Conservation (phyloP, 108 stramenopile genomes). For the Nitzschia sp. region DNA sequence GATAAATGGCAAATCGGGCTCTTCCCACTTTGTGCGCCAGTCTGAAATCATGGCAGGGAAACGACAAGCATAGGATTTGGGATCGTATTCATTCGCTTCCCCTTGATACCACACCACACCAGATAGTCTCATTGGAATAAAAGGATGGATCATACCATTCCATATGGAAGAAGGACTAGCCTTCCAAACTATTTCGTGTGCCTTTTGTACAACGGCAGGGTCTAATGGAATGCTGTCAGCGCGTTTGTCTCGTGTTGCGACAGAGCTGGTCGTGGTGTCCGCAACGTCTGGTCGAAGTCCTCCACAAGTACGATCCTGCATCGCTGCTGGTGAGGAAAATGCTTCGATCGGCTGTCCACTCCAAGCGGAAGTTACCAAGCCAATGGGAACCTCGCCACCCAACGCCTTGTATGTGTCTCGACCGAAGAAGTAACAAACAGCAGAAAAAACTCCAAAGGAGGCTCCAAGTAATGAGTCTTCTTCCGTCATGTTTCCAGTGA, state of each 20-base stretch:
- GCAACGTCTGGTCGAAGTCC: background rate
- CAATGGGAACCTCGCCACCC: conserved; percentile 31
- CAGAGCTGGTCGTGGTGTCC: background rate
- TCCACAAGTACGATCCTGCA: conserved; percentile 27
- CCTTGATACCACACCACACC: conserved; percentile 38
- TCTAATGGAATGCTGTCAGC: background rate
- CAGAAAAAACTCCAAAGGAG: conserved; percentile 9
- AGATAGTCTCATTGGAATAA: conserved; percentile 18
- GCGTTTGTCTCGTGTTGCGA: background rate
- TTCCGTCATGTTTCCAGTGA: conserved; percentile 17
- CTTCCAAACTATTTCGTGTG: no score
- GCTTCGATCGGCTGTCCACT: conserved; percentile 30
- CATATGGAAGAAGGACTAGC: conserved; percentile 3
- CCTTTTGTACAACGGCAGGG: no score
- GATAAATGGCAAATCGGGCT: conserved; percentile 9
- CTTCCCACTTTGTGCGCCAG: conserved; percentile 31
- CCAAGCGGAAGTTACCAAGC: conserved; percentile 26
- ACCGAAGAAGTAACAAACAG: conserved; percentile 39
- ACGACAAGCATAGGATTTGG: conserved; percentile 25
- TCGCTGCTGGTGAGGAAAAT: conserved; percentile 27
- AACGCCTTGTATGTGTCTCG: conserved; percentile 13
- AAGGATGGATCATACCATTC: conserved; percentile 43
- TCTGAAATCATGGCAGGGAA: conserved; percentile 42
- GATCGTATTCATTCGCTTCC: conserved; percentile 27
- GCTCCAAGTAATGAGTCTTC: background rate